Base-by-base conservation (phyloP, 306 rosid species). In the Aeschynomene evenia region DNA sequence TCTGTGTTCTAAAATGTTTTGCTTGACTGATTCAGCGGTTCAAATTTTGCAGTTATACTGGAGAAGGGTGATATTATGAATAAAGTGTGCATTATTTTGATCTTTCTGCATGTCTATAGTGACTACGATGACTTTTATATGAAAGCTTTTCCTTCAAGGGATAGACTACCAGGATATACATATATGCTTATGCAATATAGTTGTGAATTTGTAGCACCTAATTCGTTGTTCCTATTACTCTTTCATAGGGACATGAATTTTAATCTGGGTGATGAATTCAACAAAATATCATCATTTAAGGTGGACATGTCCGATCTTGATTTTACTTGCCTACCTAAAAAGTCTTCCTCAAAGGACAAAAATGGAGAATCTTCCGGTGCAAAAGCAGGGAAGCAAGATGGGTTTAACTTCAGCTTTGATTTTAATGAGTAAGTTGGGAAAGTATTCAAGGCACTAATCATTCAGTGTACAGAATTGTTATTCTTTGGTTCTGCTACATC, bases 291-390 rank as follows among this genome's bases (percentile, higher is more conserved):
- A 45, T 82, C 90, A 53, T 94, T 94, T 82, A 94, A 88, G 50
- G 66, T 94, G 87, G 97, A 88, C 88, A 82, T 88, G 90, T 71
- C 94, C 72, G 96, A 94, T 80, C 89, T 86, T 78, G 92, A 88
- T 80, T 87, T 94, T 79, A 56, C 94, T 75, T 57, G 77, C 77
- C 74, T 81, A 2, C 88, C 91, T 10, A 85, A 72, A 68, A 88
- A 85, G 64, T n/a, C 68, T 18, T 50, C 73, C 45, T 70, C 88
- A 28, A 84, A 68, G 67, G 84, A 79, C 59, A 82, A 68, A 60
- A 54, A 84, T 18, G 91, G 76, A 63, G 90, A 84, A 79, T 61
- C 80, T 68, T 74, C 95, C 62, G 45, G 71, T 49, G 82, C 85
- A 77, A 88, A 80, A 72, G 77, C 79, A 71, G 82, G 83, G 77